Conservation (phyloP, 1,284 basidiomycete genomes). For the Earliella scabrosa region DNA sequence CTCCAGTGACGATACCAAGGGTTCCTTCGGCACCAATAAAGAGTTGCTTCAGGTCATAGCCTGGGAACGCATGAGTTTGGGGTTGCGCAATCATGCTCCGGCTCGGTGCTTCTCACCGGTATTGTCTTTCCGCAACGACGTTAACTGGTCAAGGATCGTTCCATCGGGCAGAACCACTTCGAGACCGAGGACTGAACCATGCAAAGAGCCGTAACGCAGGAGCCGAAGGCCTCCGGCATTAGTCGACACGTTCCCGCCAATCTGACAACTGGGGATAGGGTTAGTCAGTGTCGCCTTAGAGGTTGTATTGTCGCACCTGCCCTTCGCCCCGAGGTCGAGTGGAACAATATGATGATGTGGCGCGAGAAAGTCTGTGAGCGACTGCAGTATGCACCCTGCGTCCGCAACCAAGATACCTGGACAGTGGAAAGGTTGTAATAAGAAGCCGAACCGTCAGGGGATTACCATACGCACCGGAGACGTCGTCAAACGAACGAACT, state of each 20-base stretch:
- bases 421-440: no score
- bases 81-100: no score
- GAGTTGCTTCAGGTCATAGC: constrained; percentile 98
- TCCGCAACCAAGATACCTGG: constrained; percentile 82
- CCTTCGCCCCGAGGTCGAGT: constrained; percentile 97
- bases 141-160: constrained; percentile 88
- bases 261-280: constrained; percentile 76
- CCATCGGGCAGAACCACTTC: constrained; percentile 97
- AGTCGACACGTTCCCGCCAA: constrained; percentile 97
- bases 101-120: constrained; percentile 83
- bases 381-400: constrained; percentile 95
- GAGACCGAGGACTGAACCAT: constrained; percentile 95
- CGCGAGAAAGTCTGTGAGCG: constrained; percentile 85
- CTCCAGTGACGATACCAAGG: constrained; percentile 93
- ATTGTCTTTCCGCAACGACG: constrained; percentile 94
- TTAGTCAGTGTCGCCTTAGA: neutral
- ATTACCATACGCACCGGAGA: constrained; percentile 68
- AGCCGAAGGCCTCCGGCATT: constrained; percentile 97
- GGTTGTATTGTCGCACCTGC: constrained; percentile 64
- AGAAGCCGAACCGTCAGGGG: no score
- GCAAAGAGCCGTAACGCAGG: constrained; percentile 93
- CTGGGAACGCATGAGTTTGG: constrained; percentile 43
- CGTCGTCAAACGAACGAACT: constrained; percentile 91
- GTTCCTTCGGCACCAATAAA: constrained; percentile 99
- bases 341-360: constrained; percentile 97